Conservation (phyloP, 495 filamentous ascomycete genomes). For the Corynascus novoguineensis region DNA sequence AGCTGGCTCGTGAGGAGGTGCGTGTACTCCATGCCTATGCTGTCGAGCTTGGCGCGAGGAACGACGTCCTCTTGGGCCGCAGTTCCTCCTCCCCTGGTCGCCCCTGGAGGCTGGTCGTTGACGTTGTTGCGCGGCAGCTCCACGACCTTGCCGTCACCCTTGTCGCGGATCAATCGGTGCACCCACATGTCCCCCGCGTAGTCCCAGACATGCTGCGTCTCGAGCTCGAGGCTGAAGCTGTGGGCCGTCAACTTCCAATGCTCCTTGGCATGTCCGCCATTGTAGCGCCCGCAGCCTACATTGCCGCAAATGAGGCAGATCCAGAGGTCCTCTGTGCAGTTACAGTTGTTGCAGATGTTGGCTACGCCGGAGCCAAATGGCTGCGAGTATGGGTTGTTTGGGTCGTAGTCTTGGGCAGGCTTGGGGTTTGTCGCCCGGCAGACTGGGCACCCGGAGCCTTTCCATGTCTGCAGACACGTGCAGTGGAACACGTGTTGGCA, state of each 20-base stretch:
- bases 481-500: constrained; percentile 99
- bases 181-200: constrained; percentile 93
- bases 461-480: constrained; percentile 94
- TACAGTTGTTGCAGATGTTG: constrained; percentile 66
- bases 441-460: constrained; percentile 86
- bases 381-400: constrained; percentile 39
- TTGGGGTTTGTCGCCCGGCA: constrained; percentile 73
- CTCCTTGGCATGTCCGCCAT: constrained; percentile 84
- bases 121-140: constrained; percentile 57
- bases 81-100: neutral
- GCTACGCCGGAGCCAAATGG: constrained; percentile 46
- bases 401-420: constrained; percentile 27
- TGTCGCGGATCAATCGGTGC: constrained; percentile 87
- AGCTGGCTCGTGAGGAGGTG: constrained; percentile 87
- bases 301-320: constrained; percentile 90
- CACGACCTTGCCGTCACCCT: constrained; percentile 83
- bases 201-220: constrained; percentile 94
- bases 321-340: constrained; percentile 79
- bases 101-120: neutral
- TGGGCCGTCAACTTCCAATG: constrained; percentile 89
- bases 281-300: constrained; percentile 90
- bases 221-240: constrained; percentile 86
- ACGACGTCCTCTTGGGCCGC: constrained; percentile 55
- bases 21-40: constrained; percentile 88
- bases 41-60: constrained; percentile 84